phyloP scores from a whole-genome alignment of 2,329 filamentous ascomycete genomes.

The Sporothrix inflata region DNA sequence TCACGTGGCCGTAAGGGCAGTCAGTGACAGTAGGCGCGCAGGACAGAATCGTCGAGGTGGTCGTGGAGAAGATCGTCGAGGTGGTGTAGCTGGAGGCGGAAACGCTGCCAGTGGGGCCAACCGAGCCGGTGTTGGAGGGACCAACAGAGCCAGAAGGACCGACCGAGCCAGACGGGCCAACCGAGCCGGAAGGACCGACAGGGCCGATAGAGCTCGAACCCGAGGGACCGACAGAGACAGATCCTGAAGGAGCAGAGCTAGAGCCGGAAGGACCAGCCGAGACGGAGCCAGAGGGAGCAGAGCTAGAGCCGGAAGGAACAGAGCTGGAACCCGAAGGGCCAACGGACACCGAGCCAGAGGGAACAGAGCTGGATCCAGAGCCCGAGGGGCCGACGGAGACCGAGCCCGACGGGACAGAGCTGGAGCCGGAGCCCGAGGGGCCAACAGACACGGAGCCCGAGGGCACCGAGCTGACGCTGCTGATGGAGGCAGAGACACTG shows the following conservation, averaged over 20 bases:
- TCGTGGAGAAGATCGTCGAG: slow-evolving; percentile 29
- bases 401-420: background rate
- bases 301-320: background rate
- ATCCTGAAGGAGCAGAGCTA: background rate
- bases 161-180: background rate
- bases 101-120: background rate
- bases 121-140: slow-evolving; percentile 24
- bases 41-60: slow-evolving; percentile 37
- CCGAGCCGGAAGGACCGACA: background rate
- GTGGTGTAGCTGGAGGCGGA: slow-evolving; percentile 23
- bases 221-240: background rate
- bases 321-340: background rate
- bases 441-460: background rate
- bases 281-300: background rate
- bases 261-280: background rate
- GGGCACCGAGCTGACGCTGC: background rate
- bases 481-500: too few species aligned
- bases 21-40: slow-evolving; percentile 38
- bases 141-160: background rate
- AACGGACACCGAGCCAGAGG: background rate
- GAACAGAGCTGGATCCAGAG: background rate
- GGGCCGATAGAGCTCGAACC: background rate
- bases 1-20: slow-evolving; percentile 38
- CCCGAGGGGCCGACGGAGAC: background rate
- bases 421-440: background rate